Conservation (phyloP, 805 yeast genomes). For the Alloascoidea africana region DNA sequence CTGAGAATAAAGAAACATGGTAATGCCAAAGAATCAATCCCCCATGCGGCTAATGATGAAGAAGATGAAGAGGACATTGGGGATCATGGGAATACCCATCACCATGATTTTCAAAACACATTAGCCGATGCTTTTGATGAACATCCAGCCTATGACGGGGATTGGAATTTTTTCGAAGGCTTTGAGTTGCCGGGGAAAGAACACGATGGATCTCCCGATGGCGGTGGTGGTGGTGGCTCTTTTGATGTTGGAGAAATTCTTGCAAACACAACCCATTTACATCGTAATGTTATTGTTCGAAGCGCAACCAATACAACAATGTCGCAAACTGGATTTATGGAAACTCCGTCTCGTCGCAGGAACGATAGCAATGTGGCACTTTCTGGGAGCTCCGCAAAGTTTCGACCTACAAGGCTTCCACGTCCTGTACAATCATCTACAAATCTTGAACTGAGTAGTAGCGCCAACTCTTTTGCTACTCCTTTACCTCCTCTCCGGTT, state of each 20-base stretch:
- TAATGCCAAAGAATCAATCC: too few species aligned
- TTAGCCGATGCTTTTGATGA: not conserved
- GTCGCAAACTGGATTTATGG: slow-evolving; percentile 3
- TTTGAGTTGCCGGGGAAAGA: slow-evolving; percentile 5
- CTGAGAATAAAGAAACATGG: too few species aligned
- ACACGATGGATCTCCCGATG: not conserved
- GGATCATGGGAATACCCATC: not conserved
- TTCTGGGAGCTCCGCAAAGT: not conserved
- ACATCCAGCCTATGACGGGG: slow-evolving; percentile 4
- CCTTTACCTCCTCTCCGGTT: too few species aligned
- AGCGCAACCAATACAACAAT: slow-evolving; percentile 3
- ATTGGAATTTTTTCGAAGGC: slow-evolving; percentile 9
- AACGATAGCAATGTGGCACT: not conserved
- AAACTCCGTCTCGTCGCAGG: not conserved
- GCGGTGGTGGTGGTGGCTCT: slow-evolving; percentile 5
- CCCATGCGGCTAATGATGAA: slow-evolving; percentile 2
- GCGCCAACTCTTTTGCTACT: not conserved
- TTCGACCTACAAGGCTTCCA: not conserved
- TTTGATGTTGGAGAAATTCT: slow-evolving; percentile 1
- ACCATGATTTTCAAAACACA: not conserved
- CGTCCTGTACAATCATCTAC: too few species aligned
- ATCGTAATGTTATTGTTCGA: not conserved
- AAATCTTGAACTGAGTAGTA: not conserved
- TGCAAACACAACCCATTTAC: not conserved
- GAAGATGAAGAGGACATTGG: too few species aligned